These are phyloP conservation scores for Saussurea involucrata DNA, from an alignment of 129 eudicot species.

Conservation along the genomic window DNA sequence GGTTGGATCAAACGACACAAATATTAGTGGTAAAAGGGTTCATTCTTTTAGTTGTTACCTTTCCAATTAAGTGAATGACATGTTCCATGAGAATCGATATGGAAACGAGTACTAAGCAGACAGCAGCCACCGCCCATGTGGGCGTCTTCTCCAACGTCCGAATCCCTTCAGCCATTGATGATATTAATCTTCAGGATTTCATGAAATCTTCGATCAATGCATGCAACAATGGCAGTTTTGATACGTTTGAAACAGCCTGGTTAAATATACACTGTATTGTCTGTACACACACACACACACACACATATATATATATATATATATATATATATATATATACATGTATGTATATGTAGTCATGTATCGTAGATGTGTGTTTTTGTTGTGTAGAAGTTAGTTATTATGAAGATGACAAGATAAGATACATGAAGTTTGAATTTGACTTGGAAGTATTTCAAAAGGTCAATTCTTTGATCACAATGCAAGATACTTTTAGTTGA, in stretches of 20 bases:
- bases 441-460: background rate
- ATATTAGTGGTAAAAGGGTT: background rate
- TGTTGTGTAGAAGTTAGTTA: background rate
- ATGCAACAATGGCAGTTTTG: constrained; percentile 6
- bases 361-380: constrained; percentile 4
- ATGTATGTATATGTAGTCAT: background rate
- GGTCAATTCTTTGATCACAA: constrained; percentile 11
- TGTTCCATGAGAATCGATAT: constrained; percentile 49
- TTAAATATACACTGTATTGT: too few species aligned
- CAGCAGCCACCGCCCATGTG: constrained; percentile 69
- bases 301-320: background rate
- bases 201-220: background rate
- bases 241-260: constrained; percentile 4
- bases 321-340: too few species aligned
- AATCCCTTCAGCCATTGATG: constrained; percentile 31
- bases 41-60: constrained; percentile 24
- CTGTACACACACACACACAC: too few species aligned
- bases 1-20: background rate
- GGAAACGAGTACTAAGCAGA: constrained; percentile 48
- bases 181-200: background rate
- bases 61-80: constrained; percentile 38
- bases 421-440: constrained; percentile 7
- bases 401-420: constrained; percentile 8
- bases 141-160: constrained; percentile 55
- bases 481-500: constrained; percentile 13